Evolutionary conservation across 2,329 filamentous ascomycete genomes (phyloP), one percentile per base, ranked within the genome.

Genomic region (Pseudocercospora vitis): DNA sequence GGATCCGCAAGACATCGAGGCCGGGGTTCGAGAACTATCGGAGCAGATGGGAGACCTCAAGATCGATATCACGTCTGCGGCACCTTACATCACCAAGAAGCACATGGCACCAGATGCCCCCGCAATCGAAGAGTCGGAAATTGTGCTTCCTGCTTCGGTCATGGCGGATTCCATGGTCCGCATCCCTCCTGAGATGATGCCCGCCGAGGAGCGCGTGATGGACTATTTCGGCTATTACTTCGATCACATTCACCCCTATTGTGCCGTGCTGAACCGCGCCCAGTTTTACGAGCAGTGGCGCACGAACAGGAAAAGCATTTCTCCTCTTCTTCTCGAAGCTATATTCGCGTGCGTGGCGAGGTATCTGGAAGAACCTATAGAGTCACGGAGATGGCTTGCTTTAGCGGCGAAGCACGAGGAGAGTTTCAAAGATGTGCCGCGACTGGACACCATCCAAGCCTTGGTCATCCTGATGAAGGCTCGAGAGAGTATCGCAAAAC

Each of bases 141-240:
- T 84, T 39, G 73, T 81, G 24, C 72, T 95, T 7, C 91, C 89
- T 28, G 82, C 84, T 9, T 81, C 87, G 28, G 80, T 82, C 12
- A 80, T 84, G 7, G 81, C 88, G 6, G 90, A 90, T 46, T 79
- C 85, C 18, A 91, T 87, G 54, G 87, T 96, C 54, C 84, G 90
- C 29, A 96, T 97, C 57, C 94, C 92, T 0, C 89, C 88, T 0
- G 91, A 95, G 65, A 81, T 97, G 65, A 96, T 97, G 91, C 92
- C 92, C 1, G 82, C 87, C 24, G 90, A 96, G 26, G 85, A 89
- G 39, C 89, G 89, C 29, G 86, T 86, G 3, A 76, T 91, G 67
- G 82, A 88, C 29, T 95, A 94, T 68, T 95, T 97, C 68, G 85
- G 94, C 32, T 87, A 95, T 37, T 97, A 90, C 70, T 97, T 97